phyloP scores from a whole-genome alignment of 2,329 filamentous ascomycete genomes.

The Leptographium radiaticola region DNA sequence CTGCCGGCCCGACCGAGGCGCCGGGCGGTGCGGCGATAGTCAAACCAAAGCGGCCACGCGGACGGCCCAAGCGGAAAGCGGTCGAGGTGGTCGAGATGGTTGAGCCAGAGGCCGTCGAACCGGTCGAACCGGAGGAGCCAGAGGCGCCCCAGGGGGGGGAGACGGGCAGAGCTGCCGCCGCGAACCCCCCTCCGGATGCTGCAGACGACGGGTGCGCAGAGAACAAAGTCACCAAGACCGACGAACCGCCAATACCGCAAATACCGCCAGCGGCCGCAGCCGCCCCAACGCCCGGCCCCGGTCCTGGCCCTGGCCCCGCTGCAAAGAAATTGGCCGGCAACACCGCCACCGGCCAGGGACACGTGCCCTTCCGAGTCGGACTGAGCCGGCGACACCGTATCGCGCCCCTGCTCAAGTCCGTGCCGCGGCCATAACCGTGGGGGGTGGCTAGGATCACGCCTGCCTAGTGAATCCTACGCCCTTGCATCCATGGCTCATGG shows the following conservation, averaged over 20 bases:
- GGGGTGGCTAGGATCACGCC: no score
- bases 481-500: no score
- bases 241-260: no score
- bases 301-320: background rate
- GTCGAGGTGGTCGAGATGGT: background rate
- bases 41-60: background rate
- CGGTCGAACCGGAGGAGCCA: no score
- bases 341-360: constrained; percentile 13
- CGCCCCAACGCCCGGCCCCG: background rate
- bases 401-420: constrained; percentile 35
- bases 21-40: no score
- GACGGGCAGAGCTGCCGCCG: no score
- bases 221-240: no score
- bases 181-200: no score
- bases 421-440: constrained; percentile 23
- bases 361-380: constrained; percentile 35
- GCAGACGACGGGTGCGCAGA: no score
- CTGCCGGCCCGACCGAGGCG: background rate
- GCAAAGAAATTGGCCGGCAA: constrained; percentile 1
- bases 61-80: background rate
- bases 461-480: no score
- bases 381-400: constrained; percentile 37
- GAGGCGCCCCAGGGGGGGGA: no score
- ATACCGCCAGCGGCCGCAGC: background rate
- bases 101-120: no score